Percentiles rank a stretch among this genome's conserved stretches.
Conservation (phyloP, 2,329 filamentous ascomycete species). For the Cladosporium colombiae region DNA sequence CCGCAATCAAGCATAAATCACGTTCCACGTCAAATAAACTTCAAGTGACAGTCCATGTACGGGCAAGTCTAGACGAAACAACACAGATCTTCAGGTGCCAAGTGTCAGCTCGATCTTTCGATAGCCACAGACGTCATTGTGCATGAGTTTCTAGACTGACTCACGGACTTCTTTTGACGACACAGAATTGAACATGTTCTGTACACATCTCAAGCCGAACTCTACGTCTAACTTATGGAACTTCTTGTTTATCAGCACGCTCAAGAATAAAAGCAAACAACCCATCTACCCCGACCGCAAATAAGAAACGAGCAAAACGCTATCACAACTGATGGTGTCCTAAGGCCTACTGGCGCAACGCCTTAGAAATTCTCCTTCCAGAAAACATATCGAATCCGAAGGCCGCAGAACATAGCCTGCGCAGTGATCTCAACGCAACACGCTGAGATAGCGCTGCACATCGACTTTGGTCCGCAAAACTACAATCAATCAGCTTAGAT, state of each 20-base stretch:
- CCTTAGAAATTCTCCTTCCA: background rate
- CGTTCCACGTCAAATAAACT: too few species aligned
- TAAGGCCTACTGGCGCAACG: too few species aligned
- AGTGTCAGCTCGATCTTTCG: background rate
- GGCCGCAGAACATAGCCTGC: background rate
- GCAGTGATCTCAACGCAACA: background rate
- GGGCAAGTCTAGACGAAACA: background rate
- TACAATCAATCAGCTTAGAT: background rate
- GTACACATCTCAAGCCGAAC: background rate
- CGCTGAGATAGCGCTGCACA: background rate
- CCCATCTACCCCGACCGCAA: too few species aligned
- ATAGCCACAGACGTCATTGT: slow-evolving; percentile 4
- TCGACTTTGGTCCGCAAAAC: background rate
- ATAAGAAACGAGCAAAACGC: background rate
- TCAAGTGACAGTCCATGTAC: background rate
- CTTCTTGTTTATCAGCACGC: too few species aligned
- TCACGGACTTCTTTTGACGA: background rate
- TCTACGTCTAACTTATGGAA: background rate
- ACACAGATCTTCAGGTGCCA: background rate
- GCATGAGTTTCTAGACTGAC: background rate
- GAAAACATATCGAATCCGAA: background rate
- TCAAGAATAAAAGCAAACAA: too few species aligned
- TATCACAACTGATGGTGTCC: background rate
- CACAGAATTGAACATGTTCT: background rate
- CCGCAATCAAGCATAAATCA: too few species aligned